These are phyloP conservation scores for Cyberlindnera suaveolens DNA, from an alignment of 805 yeast genomes.

Conservation along the genomic window DNA sequence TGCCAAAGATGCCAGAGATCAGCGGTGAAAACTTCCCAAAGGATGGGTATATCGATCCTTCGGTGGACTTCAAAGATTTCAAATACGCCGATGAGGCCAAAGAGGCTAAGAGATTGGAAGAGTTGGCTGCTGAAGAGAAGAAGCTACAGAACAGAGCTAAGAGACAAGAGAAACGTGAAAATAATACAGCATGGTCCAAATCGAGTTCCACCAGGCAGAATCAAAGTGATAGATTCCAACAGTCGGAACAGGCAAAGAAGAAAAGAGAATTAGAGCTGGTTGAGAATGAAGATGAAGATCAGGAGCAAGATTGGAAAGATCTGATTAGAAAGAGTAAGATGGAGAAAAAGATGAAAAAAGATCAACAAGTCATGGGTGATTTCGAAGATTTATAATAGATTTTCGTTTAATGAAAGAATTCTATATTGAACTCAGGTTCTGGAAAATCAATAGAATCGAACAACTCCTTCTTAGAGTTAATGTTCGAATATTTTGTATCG, in stretches of 20 bases:
- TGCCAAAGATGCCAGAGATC: slow-evolving; percentile 94
- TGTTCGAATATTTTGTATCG: slow-evolving; percentile 6
- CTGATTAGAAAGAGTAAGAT: slow-evolving; percentile 60
- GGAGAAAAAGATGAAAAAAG: slow-evolving; percentile 34
- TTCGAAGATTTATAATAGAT: slow-evolving; percentile 48
- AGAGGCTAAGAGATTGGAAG: slow-evolving; percentile 57
- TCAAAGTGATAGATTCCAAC: slow-evolving; percentile 47
- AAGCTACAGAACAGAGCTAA: slow-evolving; percentile 18
- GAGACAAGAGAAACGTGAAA: slow-evolving; percentile 26
- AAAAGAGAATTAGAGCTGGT: slow-evolving; percentile 55
- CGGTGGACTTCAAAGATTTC: slow-evolving; percentile 37
- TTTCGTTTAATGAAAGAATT: slow-evolving; percentile 6
- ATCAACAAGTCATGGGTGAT: slow-evolving; percentile 41
- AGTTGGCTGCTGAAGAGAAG: slow-evolving; percentile 39
- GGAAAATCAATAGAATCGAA: slow-evolving; percentile 12
- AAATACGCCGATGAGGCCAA: slow-evolving; percentile 56
- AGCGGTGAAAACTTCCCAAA: slow-evolving; percentile 49
- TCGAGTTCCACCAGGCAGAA: slow-evolving; percentile 41
- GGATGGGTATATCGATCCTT: slow-evolving; percentile 68
- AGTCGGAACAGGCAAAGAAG: slow-evolving; percentile 20
- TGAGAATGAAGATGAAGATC: slow-evolving; percentile 32
- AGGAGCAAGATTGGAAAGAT: slow-evolving; percentile 86
- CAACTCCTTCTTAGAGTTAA: slow-evolving; percentile 8
- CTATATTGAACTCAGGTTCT: slow-evolving; percentile 13
- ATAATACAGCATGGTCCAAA: slow-evolving; percentile 28